Base-by-base conservation (phyloP, 306 rosid species). In the Fagus crenata region DNA sequence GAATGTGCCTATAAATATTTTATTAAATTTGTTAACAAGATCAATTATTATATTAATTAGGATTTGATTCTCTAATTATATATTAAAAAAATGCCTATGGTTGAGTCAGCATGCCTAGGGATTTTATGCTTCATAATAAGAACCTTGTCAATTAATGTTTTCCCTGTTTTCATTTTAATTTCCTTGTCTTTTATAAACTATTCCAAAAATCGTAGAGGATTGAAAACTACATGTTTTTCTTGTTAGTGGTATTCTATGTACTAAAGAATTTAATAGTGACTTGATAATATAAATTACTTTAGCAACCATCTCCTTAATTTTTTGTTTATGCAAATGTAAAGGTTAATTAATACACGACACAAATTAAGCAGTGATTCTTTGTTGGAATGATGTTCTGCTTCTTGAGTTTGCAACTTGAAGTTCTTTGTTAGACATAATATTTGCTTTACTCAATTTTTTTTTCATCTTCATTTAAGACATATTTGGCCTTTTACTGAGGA, bases 21-120 rank as follows among this genome's bases (percentile, higher is more conserved):
- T 46, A 46, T 46, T 39, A 39, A 3, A 39, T 39, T 39, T 39
- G 4, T 5, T 54, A n/a, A n/a, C 41, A 39, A 22, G 39, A 56
- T 41, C 32, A 15, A 14, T 40, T 42, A 39, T 61, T 60, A 5
- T 43, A 42, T 74, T 31, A 28, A 46, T 63, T 33, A 32, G 54
- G 78, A 54, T 37, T 22, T 59, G 69, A n/a, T 41, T 58, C 56
- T 73, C 43, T 55, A 53, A 73, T 56, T 56, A 18, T 56, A 22
- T 22, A 22, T 0, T 22, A 22, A 46, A 54, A 40, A n/a, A 36
- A 18, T 58, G 33, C 42, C 11, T 46, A 4, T n/a, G 60, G 32
- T 56, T 3, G 32, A 18, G 67, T 73, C 67, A 55, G 68, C 68
- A 37, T 22, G 41, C 33, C 68, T n/a, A 22, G 13, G 46, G 67